Percentiles rank a stretch among this genome's conserved stretches.
phyloP scores from a whole-genome alignment of 192 early-diverging fungal species.

The Coemansia sp. region DNA sequence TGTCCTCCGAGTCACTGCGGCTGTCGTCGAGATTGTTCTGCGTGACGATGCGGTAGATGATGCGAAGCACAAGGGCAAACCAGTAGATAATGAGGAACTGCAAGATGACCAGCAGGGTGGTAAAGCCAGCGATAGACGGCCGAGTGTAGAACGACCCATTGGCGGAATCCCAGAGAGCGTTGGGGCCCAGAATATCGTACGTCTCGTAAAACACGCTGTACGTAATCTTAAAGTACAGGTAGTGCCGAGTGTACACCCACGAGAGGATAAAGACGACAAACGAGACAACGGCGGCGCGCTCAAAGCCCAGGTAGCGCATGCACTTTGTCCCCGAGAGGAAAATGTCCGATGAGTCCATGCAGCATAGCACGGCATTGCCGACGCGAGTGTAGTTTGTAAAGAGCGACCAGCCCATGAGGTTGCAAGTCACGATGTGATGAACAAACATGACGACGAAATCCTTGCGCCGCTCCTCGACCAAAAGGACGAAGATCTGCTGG shows the following conservation, averaged over 20 bases:
- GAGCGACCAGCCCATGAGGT: conserved; percentile 67
- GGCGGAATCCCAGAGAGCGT: conserved; percentile 25
- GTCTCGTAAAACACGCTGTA: conserved; percentile 62
- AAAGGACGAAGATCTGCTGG: conserved; percentile 75
- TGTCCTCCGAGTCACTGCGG: conserved; percentile 70
- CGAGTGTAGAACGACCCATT: conserved; percentile 32
- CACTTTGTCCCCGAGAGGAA: conserved; percentile 77
- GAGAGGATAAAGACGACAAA: conserved; percentile 72
- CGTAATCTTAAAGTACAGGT: conserved; percentile 68
- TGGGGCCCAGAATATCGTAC: not conserved
- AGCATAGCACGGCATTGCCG: conserved; percentile 77
- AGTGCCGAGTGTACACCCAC: conserved; percentile 80
- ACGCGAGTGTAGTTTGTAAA: conserved; percentile 72
- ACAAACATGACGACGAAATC: conserved; percentile 71
- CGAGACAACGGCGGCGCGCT: conserved; percentile 58
- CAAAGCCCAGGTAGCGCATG: conserved; percentile 70
- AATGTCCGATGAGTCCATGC: conserved; percentile 83
- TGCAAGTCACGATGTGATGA: conserved; percentile 80
- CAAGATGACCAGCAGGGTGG: conserved; percentile 48
- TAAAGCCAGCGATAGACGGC: conserved; percentile 16
- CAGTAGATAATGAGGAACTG: conserved; percentile 71
- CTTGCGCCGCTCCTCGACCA: conserved; percentile 75
- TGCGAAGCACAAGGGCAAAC: conserved; percentile 67
- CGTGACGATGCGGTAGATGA: conserved; percentile 63
- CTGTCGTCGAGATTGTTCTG: conserved; percentile 63